Conservation (phyloP, 2,329 filamentous ascomycete species). For the Epichloe scottii region DNA sequence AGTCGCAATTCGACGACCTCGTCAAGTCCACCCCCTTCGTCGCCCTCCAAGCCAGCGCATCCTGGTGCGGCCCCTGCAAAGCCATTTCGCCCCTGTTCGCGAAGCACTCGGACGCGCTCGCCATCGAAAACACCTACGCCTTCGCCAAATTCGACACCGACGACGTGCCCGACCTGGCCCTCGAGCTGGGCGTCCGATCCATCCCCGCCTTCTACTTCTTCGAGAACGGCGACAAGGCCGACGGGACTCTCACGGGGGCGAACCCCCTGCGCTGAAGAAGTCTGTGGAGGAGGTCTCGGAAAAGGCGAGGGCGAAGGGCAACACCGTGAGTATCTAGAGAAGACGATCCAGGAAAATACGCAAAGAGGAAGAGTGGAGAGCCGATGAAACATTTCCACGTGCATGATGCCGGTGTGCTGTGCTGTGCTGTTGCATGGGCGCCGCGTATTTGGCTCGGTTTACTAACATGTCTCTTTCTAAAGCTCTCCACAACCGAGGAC, state of each 20-base stretch:
- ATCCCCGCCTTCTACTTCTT: slow-evolving; percentile 52
- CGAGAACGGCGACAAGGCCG: slow-evolving; percentile 34
- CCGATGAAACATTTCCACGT: neutral
- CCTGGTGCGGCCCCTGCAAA: slow-evolving; percentile 51
- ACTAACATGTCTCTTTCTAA: neutral
- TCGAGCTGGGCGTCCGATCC: slow-evolving; percentile 36
- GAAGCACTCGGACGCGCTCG: slow-evolving; percentile 28
- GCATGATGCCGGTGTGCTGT: too few species aligned
- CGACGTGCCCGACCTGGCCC: slow-evolving; percentile 35
- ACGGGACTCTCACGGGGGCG: slow-evolving; percentile 30
- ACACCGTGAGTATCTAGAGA: slow-evolving; percentile 4
- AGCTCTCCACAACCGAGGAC: slow-evolving; percentile 14
- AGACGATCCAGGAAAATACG: neutral
- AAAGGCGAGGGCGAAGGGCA: slow-evolving; percentile 15
- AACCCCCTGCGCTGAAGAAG: slow-evolving; percentile 22
- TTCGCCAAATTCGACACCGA: slow-evolving; percentile 52
- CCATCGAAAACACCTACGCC: slow-evolving; percentile 29
- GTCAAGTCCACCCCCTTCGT: slow-evolving; percentile 36
- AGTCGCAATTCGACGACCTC: slow-evolving; percentile 36
- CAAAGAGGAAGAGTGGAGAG: neutral
- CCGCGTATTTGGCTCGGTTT: neutral
- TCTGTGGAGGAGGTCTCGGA: slow-evolving; percentile 12
- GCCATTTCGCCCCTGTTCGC: slow-evolving; percentile 42
- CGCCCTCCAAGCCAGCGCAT: slow-evolving; percentile 44
- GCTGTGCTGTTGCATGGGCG: too few species aligned